phyloP scores from a whole-genome alignment of 2,329 filamentous ascomycete genomes.

The Claviceps sp. region DNA sequence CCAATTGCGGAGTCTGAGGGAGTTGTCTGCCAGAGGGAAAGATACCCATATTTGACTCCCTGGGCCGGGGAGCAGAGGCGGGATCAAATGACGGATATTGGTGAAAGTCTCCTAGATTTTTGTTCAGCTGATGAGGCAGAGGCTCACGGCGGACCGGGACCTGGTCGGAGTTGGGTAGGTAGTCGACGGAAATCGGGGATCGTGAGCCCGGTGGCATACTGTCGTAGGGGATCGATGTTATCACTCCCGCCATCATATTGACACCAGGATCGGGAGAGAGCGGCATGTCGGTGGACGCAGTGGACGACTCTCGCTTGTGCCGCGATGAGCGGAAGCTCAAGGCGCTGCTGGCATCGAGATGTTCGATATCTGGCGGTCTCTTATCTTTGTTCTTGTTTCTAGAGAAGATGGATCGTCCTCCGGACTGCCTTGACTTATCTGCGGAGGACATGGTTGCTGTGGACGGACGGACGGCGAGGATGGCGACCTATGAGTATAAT shows the following conservation, averaged over 20 bases:
- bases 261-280: conserved; percentile 51
- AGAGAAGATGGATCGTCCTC: conserved; percentile 71
- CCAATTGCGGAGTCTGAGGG: conserved; percentile 70
- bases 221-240: conserved; percentile 83
- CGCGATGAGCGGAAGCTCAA: conserved; percentile 58
- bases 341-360: conserved; percentile 45
- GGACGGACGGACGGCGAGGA: neutral
- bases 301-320: conserved; percentile 60
- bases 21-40: conserved; percentile 55
- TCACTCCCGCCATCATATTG: conserved; percentile 66
- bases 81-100: conserved; percentile 67
- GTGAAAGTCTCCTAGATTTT: conserved; percentile 65
- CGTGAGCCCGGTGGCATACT: conserved; percentile 49
- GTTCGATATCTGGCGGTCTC: conserved; percentile 45
- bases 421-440: conserved; percentile 70
- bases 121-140: conserved; percentile 72
- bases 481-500: neutral
- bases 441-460: conserved; percentile 41
- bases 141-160: conserved; percentile 53
- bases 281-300: conserved; percentile 57
- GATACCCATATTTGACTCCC: conserved; percentile 44
- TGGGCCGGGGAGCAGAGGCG: conserved; percentile 24
- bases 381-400: conserved; percentile 69
- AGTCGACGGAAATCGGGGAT: conserved; percentile 60
- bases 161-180: conserved; percentile 55